Conservation (phyloP, 2,329 filamentous ascomycete species). For the Alternaria arborescens region DNA sequence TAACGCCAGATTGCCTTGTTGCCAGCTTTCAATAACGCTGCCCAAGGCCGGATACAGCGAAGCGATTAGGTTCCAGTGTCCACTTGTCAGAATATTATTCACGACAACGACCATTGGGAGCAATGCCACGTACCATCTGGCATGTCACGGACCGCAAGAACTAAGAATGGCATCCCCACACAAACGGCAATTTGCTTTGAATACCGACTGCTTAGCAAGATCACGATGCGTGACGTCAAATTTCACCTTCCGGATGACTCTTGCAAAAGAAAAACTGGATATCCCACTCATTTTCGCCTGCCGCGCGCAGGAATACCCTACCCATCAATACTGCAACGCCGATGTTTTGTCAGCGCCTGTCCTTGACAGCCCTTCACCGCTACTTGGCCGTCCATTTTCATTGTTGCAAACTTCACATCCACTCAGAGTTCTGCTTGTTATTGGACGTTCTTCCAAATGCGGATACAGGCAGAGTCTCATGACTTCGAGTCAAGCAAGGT, state of each 20-base stretch:
- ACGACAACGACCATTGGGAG: slow-evolving; percentile 4
- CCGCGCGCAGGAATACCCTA: slow-evolving; percentile 5
- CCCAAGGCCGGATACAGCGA: slow-evolving; percentile 1
- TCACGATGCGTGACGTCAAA: slow-evolving; percentile 39
- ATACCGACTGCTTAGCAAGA: slow-evolving; percentile 15
- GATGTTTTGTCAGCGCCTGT: slow-evolving; percentile 4
- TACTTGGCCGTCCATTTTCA: slow-evolving; percentile 6
- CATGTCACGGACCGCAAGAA: slow-evolving; percentile 13
- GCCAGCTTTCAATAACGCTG: slow-evolving; percentile 2
- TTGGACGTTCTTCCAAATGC: slow-evolving; percentile 1
- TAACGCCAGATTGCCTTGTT: not conserved
- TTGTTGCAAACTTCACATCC: slow-evolving; percentile 2
- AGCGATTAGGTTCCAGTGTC: not conserved
- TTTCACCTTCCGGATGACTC: slow-evolving; percentile 6
- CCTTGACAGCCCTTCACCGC: slow-evolving; percentile 18
- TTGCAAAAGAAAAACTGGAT: slow-evolving; percentile 6
- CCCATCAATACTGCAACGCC: slow-evolving; percentile 3
- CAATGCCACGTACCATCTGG: slow-evolving; percentile 18
- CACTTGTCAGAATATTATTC: slow-evolving; percentile 7
- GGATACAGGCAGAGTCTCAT: slow-evolving; percentile 7
- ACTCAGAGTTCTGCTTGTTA: not conserved
- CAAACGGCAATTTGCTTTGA: slow-evolving; percentile 21
- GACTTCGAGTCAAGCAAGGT: slow-evolving; percentile 13
- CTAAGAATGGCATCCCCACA: slow-evolving; percentile 29
- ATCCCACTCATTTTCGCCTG: slow-evolving; percentile 7